Evolutionary conservation across 192 early-diverging fungal species (phyloP).

Genomic region (Chytriomyces confervae): DNA sequence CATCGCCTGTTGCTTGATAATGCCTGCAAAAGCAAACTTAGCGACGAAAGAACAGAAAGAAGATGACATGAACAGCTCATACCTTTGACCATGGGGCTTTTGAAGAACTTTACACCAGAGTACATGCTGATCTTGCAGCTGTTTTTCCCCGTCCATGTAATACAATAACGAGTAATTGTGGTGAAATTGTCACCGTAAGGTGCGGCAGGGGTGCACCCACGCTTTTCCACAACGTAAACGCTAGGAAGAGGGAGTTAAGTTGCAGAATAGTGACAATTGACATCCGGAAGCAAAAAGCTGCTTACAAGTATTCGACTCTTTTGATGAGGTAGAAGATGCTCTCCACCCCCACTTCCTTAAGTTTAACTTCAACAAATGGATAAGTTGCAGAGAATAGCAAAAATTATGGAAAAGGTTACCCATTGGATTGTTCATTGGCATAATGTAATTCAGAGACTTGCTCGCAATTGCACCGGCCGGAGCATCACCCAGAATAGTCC

Average conservation of each 20-base stretch:
- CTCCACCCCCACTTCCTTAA: conserved; percentile 70
- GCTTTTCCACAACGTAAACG: conserved; percentile 53
- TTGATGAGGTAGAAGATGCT: conserved; percentile 62
- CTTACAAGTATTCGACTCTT: conserved; percentile 65
- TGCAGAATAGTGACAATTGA: background rate
- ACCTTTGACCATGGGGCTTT: conserved; percentile 73
- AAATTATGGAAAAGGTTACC: conserved; percentile 39
- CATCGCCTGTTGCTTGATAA: conserved; percentile 65
- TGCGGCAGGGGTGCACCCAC: conserved; percentile 59
- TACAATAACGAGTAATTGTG: conserved; percentile 67
- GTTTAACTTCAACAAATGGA: conserved; percentile 56
- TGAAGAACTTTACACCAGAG: conserved; percentile 70
- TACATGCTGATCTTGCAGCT: conserved; percentile 60
- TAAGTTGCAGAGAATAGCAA: background rate
- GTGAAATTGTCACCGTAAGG: conserved; percentile 77
- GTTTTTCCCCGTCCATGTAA: conserved; percentile 61
- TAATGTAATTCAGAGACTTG: conserved; percentile 63
- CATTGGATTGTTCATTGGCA: conserved; percentile 77
- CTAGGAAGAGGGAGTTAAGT: conserved; percentile 3
- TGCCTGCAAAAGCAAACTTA: conserved; percentile 39
- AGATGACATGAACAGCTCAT: background rate
- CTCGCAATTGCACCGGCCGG: conserved; percentile 22
- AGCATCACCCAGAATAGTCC: conserved; percentile 28
- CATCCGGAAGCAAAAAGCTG: conserved; percentile 32
- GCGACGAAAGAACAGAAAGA: conserved; percentile 4